phyloP scores from a whole-genome alignment of 768 basidiomycete genomes.

The Auricularia auricula-judae region DNA sequence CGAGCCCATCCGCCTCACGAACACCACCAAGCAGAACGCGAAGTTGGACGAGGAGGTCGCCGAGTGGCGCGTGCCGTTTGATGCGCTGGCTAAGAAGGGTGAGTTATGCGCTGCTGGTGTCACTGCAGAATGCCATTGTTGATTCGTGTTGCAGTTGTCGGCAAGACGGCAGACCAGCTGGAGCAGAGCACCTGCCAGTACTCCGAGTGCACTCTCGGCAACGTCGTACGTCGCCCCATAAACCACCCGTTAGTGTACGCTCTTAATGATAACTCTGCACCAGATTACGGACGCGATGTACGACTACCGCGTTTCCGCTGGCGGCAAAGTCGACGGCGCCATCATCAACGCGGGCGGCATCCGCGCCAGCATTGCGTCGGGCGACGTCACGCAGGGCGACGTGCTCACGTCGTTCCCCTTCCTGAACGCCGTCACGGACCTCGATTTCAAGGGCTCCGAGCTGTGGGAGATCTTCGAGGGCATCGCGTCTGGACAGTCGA shows the following conservation, averaged over 20 bases:
- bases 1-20: conserved; percentile 31
- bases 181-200: conserved; percentile 29
- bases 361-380: conserved; percentile 28
- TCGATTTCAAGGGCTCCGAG: conserved; percentile 28
- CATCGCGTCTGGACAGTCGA: conserved; percentile 22
- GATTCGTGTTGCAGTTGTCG: conserved; percentile 19
- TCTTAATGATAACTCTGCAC: too few relatives aligned
- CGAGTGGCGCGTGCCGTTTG: conserved; percentile 30
- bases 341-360: conserved; percentile 35
- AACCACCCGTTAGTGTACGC: too few relatives aligned
- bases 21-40: conserved; percentile 24
- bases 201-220: conserved; percentile 34
- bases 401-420: conserved; percentile 34
- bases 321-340: conserved; percentile 20
- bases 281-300: conserved; percentile 30
- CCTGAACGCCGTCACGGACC: conserved; percentile 29
- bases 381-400: conserved; percentile 29
- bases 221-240: conserved; percentile 13
- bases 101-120: too few relatives aligned
- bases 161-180: conserved; percentile 23
- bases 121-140: too few relatives aligned
- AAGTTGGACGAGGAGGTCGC: conserved; percentile 27
- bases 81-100: conserved; percentile 17
- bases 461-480: conserved; percentile 35
- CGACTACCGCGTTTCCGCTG: conserved; percentile 20